These are phyloP conservation scores for Gossypium bickii DNA, from an alignment of 345 rosid species.

Conservation along the genomic window DNA sequence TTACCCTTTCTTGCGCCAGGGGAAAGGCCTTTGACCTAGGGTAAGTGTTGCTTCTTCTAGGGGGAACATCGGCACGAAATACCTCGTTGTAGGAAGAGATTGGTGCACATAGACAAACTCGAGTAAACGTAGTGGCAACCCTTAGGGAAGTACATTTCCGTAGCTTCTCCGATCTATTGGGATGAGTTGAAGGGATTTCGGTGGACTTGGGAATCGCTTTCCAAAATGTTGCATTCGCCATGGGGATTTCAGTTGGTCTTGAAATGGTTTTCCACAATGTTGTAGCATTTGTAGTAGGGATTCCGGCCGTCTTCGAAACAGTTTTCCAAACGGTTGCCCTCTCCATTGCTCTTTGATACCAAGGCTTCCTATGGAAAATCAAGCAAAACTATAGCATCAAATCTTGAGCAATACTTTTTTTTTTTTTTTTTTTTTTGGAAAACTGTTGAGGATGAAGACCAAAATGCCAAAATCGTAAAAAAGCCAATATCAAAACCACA, in stretches of 20 bases:
- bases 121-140: slow-evolving; percentile 71
- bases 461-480: no score
- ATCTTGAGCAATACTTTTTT: background rate
- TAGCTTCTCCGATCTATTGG: slow-evolving; percentile 33
- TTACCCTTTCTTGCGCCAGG: slow-evolving; percentile 20
- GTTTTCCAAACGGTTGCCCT: slow-evolving; percentile 57
- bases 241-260: slow-evolving; percentile 34
- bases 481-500: no score
- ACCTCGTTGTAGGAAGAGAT: slow-evolving; percentile 87
- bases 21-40: slow-evolving; percentile 62
- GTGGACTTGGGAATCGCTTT: slow-evolving; percentile 42
- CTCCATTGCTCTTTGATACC: slow-evolving; percentile 94
- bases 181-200: slow-evolving; percentile 16
- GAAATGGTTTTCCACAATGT: slow-evolving; percentile 43
- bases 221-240: slow-evolving; percentile 38
- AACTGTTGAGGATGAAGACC: no score
- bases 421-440: background rate
- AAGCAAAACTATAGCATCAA: slow-evolving; percentile 22
- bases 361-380: slow-evolving; percentile 59
- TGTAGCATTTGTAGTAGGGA: slow-evolving; percentile 19
- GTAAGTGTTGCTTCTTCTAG: slow-evolving; percentile 82
- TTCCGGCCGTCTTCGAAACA: slow-evolving; percentile 28
- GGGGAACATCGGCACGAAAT: slow-evolving; percentile 64
- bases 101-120: slow-evolving; percentile 88
- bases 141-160: slow-evolving; percentile 72